Conservation (phyloP, 1,139 yeast species). For the Ogataea hybrid region DNA sequence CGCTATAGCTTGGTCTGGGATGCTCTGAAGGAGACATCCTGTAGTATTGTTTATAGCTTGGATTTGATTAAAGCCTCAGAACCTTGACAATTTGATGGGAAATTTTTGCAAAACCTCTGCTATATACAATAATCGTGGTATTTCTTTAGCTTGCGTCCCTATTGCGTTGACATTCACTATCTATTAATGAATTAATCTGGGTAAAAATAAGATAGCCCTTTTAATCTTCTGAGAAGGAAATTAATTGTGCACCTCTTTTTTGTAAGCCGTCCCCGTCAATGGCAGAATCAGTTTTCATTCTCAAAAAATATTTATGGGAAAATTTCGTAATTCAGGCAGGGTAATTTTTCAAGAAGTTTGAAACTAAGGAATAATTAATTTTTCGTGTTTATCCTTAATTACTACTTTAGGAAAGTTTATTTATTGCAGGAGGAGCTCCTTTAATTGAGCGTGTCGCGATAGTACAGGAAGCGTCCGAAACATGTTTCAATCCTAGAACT, state of each 20-base stretch:
- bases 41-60: background rate
- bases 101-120: too few species aligned
- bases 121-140: too few species aligned
- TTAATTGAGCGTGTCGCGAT: constrained; percentile 10
- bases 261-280: constrained; percentile 1
- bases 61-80: too few species aligned
- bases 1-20: constrained; percentile 17
- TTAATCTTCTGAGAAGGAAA: constrained; percentile 5
- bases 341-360: background rate
- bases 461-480: constrained; percentile 1
- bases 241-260: constrained; percentile 6
- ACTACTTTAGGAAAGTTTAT: constrained; percentile 7
- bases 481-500: constrained; percentile 4
- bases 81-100: too few species aligned
- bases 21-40: constrained; percentile 24
- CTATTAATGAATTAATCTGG: background rate
- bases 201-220: constrained; percentile 3
- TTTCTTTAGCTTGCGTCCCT: background rate
- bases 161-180: background rate
- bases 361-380: too few species aligned
- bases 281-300: constrained; percentile 1
- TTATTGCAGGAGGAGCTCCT: constrained; percentile 11
- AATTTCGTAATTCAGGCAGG: background rate
- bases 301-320: background rate
- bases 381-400: constrained; percentile 7